Conservation (phyloP, 2,329 filamentous ascomycete species). For the Trichoderma polysporum region DNA sequence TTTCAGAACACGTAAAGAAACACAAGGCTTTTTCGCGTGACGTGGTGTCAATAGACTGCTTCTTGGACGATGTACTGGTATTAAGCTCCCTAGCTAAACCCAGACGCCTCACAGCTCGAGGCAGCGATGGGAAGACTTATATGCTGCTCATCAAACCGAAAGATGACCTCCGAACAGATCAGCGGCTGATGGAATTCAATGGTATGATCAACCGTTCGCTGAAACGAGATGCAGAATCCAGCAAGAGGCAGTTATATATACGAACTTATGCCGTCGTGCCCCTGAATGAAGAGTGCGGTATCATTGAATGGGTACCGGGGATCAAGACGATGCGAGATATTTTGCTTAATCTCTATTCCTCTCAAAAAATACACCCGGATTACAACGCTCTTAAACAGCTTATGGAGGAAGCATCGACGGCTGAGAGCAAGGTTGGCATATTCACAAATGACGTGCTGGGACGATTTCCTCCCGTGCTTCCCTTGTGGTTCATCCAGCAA, state of each 20-base stretch:
- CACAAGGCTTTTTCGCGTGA: conserved; percentile 88
- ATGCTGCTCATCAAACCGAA: conserved; percentile 96
- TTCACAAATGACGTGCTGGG: conserved; percentile 67
- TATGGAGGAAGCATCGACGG: conserved; percentile 62
- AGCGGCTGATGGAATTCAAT: conserved; percentile 99
- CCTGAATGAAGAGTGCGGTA: conserved; percentile 93
- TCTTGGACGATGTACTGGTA: conserved; percentile 85
- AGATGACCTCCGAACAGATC: conserved; percentile 94
- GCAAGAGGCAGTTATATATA: conserved; percentile 87
- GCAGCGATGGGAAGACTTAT: conserved; percentile 85
- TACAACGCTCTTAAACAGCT: conserved; percentile 64
- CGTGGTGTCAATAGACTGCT: conserved; percentile 75
- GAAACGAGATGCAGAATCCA: conserved; percentile 87
- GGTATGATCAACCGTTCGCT: conserved; percentile 94
- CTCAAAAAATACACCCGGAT: conserved; percentile 68
- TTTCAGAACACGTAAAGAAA: conserved; percentile 68
- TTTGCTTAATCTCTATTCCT: conserved; percentile 72
- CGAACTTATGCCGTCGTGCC: conserved; percentile 97
- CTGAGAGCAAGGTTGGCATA: conserved; percentile 61
- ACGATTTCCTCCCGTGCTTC: conserved; percentile 78
- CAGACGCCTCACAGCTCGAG: conserved; percentile 81
- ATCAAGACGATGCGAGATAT: conserved; percentile 93
- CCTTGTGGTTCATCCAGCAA: conserved; percentile 93
- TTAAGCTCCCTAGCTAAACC: conserved; percentile 90
- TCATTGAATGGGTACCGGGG: conserved; percentile 98